A percentile compares a stretch with the other conserved stretches of the same genome.
Conservation (phyloP, 805 yeast genomes). For the Yarrowia yakushimensis region DNA sequence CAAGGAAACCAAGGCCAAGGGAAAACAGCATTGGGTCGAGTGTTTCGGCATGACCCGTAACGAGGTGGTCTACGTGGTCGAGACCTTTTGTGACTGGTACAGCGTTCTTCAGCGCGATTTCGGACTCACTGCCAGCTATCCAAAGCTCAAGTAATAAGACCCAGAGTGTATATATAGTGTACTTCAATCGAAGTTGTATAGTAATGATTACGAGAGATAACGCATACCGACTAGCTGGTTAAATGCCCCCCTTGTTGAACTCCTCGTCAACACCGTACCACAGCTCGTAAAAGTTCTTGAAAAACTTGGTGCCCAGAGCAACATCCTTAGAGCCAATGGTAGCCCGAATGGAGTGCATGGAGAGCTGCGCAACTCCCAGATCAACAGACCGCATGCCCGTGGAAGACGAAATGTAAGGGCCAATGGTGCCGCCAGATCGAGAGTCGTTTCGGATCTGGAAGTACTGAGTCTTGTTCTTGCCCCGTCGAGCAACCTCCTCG, state of each 20-base stretch:
- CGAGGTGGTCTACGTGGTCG: slow-evolving; percentile 18
- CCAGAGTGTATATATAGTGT: not conserved
- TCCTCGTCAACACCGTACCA: slow-evolving; percentile 52
- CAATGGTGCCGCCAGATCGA: slow-evolving; percentile 84
- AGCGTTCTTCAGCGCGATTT: slow-evolving; percentile 1
- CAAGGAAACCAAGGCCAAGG: slow-evolving; percentile 15
- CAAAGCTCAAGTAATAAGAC: not conserved
- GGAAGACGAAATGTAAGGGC: slow-evolving; percentile 48
- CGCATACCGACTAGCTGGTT: too few relatives aligned
- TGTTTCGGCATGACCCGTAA: slow-evolving; percentile 18
- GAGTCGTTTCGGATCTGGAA: slow-evolving; percentile 83
- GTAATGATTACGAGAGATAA: not conserved
- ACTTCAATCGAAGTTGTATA: not conserved
- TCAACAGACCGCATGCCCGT: slow-evolving; percentile 53
- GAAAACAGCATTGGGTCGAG: slow-evolving; percentile 24
- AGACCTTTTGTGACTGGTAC: slow-evolving; percentile 19
- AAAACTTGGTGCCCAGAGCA: slow-evolving; percentile 66
- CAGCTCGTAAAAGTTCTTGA: slow-evolving; percentile 59
- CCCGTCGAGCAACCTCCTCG: slow-evolving; percentile 62
- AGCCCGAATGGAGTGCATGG: slow-evolving; percentile 86
- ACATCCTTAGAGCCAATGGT: slow-evolving; percentile 72
- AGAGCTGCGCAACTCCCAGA: slow-evolving; percentile 75
- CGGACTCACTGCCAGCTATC: not conserved
- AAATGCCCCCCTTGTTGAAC: slow-evolving; percentile 29
- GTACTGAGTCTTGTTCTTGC: slow-evolving; percentile 64